Evolutionary conservation across 2,329 filamentous ascomycete genomes (phyloP).

Genomic region (Curvularia sp.): DNA sequence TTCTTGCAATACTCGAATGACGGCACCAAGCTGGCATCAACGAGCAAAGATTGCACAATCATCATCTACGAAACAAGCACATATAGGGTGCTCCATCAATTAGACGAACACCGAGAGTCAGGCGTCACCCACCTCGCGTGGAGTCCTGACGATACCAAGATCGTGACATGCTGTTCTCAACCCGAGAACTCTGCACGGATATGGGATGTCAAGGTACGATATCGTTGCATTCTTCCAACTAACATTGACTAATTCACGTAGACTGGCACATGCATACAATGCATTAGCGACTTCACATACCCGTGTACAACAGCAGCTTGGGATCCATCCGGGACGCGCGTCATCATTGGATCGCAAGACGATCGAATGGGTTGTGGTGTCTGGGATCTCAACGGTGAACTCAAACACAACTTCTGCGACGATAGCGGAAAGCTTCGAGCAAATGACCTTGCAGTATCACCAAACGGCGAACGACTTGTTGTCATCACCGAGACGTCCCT

Average conservation of each 20-base stretch:
- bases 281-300: slow-evolving; percentile 75
- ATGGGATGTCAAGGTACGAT: slow-evolving; percentile 65
- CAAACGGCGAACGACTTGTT: slow-evolving; percentile 79
- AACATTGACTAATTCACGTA: slow-evolving; percentile 23
- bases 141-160: slow-evolving; percentile 87
- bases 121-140: slow-evolving; percentile 84
- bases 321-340: slow-evolving; percentile 76
- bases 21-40: slow-evolving; percentile 80
- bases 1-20: slow-evolving; percentile 89
- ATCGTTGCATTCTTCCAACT: background rate
- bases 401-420: slow-evolving; percentile 66
- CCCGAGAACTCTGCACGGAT: slow-evolving; percentile 71
- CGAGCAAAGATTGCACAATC: slow-evolving; percentile 76
- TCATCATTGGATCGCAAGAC: slow-evolving; percentile 69
- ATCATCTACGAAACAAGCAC: slow-evolving; percentile 80
- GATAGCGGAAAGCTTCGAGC: slow-evolving; percentile 70
- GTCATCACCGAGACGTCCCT: slow-evolving; percentile 76
- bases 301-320: slow-evolving; percentile 91
- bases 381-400: slow-evolving; percentile 70
- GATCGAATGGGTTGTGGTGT: slow-evolving; percentile 45
- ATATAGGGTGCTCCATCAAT: slow-evolving; percentile 68
- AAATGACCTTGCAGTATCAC: slow-evolving; percentile 83
- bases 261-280: slow-evolving; percentile 60
- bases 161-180: slow-evolving; percentile 80
- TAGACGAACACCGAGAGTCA: slow-evolving; percentile 70